phyloP scores from a whole-genome alignment of 1,284 basidiomycete genomes.

The Termitomyces sp. region DNA sequence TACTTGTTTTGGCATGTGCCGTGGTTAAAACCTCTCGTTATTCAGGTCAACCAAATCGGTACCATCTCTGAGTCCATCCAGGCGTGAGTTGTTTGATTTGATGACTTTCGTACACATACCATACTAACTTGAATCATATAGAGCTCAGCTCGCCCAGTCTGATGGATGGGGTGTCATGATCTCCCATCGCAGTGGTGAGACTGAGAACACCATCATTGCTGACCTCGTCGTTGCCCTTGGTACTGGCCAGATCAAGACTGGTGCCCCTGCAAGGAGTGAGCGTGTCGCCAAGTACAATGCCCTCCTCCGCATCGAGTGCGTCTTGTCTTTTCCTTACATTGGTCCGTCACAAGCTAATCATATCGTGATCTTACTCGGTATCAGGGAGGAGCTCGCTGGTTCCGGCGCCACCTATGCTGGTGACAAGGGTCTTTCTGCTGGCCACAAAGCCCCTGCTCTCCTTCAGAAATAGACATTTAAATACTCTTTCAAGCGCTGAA shows the following conservation, averaged over 20 bases:
- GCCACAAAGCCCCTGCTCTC: constrained; percentile 68
- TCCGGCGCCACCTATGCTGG: constrained; percentile 70
- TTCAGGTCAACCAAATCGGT: constrained; percentile 93
- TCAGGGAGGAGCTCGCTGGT: constrained; percentile 72
- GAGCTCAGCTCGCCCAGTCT: constrained; percentile 93
- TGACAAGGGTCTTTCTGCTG: constrained; percentile 75
- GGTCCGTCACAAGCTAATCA: constrained; percentile 2
- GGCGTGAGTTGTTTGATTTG: constrained; percentile 52
- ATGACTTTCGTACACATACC: background rate
- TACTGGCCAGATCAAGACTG: constrained; percentile 96
- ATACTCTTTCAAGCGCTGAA: constrained; percentile 12
- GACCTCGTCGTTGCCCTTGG: constrained; percentile 95
- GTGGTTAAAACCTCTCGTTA: background rate
- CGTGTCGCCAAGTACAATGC: constrained; percentile 94
- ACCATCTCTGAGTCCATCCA: constrained; percentile 99
- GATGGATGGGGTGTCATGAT: constrained; percentile 99
- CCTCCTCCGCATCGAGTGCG: constrained; percentile 86
- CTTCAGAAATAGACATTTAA: constrained; percentile 50
- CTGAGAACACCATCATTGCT: constrained; percentile 94
- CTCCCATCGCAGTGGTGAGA: constrained; percentile 98
- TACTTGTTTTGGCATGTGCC: background rate
- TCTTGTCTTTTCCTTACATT: constrained; percentile 15
- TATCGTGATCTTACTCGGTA: background rate
- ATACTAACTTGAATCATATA: constrained; percentile 27
- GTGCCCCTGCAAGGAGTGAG: constrained; percentile 90